These are phyloP conservation scores for Blastocystis sp. DNA, from an alignment of 352 stramenopile species.

Conservation along the genomic window DNA sequence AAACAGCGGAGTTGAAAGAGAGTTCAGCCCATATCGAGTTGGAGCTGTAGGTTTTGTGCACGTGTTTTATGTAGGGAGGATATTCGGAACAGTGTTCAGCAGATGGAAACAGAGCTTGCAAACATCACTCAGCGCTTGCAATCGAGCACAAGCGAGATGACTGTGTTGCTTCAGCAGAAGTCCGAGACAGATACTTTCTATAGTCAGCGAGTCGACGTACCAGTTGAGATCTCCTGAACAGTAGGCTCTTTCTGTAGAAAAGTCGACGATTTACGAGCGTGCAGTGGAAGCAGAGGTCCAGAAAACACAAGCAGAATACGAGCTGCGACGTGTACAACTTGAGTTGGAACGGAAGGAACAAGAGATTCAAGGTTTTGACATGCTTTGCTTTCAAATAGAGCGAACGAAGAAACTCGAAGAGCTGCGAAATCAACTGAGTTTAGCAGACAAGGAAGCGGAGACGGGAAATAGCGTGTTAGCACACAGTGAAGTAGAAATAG, in stretches of 20 bases:
- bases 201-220: neutral
- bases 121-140: neutral
- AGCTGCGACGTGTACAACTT: neutral
- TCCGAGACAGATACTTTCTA: neutral
- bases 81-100: neutral
- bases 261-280: neutral
- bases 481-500: neutral
- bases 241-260: neutral
- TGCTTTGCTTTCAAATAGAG: neutral
- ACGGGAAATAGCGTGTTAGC: neutral
- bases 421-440: neutral
- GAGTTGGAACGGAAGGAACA: neutral
- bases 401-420: neutral
- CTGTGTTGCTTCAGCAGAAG: neutral
- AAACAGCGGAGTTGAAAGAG: neutral
- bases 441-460: neutral
- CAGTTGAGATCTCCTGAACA: neutral
- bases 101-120: neutral
- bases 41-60: neutral
- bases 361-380: neutral
- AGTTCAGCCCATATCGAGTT: neutral
- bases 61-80: neutral
- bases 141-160: neutral
- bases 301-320: neutral
- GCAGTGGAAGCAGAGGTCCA: neutral